Conservation (phyloP, 306 rosid genomes). For the Medicago lupulina region DNA sequence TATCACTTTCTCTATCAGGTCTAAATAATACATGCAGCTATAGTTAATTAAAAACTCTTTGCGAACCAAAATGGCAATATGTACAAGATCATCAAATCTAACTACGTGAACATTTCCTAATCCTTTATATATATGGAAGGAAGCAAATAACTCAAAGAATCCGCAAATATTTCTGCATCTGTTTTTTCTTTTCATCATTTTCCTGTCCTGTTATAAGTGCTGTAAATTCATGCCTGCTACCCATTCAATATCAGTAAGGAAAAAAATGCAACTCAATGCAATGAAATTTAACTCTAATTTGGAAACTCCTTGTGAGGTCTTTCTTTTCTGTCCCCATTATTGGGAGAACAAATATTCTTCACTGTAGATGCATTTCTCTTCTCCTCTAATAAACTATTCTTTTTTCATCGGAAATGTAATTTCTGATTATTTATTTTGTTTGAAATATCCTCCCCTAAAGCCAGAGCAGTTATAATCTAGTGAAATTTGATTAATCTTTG, state of each 20-base stretch:
- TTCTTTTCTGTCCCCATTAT: background rate
- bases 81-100: background rate
- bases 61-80: constrained; percentile 21
- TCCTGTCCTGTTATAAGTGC: constrained; percentile 2
- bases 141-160: background rate
- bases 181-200: background rate
- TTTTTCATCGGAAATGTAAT: background rate
- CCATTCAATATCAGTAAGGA: background rate
- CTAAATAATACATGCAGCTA: constrained; percentile 54
- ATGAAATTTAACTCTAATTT: constrained; percentile 14
- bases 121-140: background rate
- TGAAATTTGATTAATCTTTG: constrained; percentile 13
- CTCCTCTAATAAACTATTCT: constrained; percentile 7
- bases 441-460: background rate
- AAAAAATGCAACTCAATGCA: background rate
- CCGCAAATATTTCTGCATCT: background rate
- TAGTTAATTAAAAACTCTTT: constrained; percentile 37
- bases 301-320: constrained; percentile 9
- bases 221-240: background rate
- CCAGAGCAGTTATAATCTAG: constrained; percentile 8
- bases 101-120: background rate
- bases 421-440: background rate
- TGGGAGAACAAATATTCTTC: background rate
- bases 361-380: background rate
- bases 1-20: constrained; percentile 93